Base-by-base conservation (phyloP, 2,329 filamentous ascomycete genomes). In the Ceratocystiopsis sp. region DNA sequence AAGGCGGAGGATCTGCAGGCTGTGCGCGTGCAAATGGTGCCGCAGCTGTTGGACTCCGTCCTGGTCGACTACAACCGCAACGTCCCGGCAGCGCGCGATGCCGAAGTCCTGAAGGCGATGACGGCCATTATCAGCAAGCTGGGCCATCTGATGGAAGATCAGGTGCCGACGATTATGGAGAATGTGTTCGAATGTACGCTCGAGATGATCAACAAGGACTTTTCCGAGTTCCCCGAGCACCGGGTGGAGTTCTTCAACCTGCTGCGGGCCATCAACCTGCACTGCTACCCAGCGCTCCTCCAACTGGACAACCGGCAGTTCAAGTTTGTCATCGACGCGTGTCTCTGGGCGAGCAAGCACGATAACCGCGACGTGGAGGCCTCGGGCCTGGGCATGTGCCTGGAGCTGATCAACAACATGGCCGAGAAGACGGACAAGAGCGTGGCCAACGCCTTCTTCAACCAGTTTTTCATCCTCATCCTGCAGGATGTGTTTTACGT, bases 161-260 rank as follows among this genome's bases (percentile, higher is more conserved):
- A 96, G 62, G 85, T 98, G 37, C 86, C 91, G 11, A 80, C 80
- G 40, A 96, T 98, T 56, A 94, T 98, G 84, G 87, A 96, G 61
- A 93, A 89, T 52, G 85, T 98, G 21, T 98, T 98, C 55, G 89
- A 96, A 62, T 96, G 89, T 67, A 98, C 91, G 3, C 69, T 98
- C 45, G 86, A 94, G 55, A 98, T 98, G 91, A 98, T 98, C 66
- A 98, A 96, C 75, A 98, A 98, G 66, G 91, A 98, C 62, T 98
- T 98, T 63, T 95, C 93, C 39, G 91, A 98, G 59, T 98, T 93
- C 61, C 91, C 91, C 0, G 91, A 98, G 61, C 91, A 98, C 59
- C 82, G 93, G 45, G 91, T 98, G n/a, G 89, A 96, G 61, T 98
- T 98, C 63, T 98, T 98, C 73, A 95, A 94, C 62, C 75, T 98